Conservation (phyloP, 2,329 filamentous ascomycete genomes). For the Aspergillus udagawae region DNA sequence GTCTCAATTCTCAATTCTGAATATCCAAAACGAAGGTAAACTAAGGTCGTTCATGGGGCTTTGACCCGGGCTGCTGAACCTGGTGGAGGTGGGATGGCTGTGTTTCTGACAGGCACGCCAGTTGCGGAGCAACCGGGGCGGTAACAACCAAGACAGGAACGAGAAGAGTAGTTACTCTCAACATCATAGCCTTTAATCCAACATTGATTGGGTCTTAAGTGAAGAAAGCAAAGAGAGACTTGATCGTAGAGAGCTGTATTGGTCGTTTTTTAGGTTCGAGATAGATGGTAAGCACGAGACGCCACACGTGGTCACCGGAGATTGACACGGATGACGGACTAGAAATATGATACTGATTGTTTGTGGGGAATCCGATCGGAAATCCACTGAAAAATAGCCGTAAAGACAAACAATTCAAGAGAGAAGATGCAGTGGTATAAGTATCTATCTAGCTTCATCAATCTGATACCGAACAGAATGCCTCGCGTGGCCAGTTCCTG, state of each 20-base stretch:
- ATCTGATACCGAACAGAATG: neutral
- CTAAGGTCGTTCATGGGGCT: neutral
- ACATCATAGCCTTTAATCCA: neutral
- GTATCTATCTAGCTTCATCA: neutral
- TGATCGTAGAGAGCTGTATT: neutral
- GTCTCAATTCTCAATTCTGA: neutral
- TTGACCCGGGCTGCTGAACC: neutral
- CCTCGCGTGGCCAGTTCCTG: slow-evolving; percentile 3
- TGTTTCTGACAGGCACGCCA: neutral
- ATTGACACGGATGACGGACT: neutral
- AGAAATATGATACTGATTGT: neutral
- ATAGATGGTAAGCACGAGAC: neutral
- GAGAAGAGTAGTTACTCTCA: neutral
- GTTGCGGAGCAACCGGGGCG: slow-evolving; percentile 9
- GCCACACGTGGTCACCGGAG: neutral
- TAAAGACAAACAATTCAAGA: neutral
- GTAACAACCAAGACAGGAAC: neutral
- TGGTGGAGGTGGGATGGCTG: neutral
- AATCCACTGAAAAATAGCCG: too few relatives aligned
- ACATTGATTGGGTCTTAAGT: neutral
- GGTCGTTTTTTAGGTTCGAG: neutral
- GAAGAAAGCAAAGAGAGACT: neutral
- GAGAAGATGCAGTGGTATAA: neutral
- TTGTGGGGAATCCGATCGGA: too few relatives aligned
- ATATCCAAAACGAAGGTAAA: neutral